Percentiles rank a stretch among this genome's conserved stretches.
Evolutionary conservation across 176 grass and related monocot genomes (phyloP).

Genomic region (Triticum urartu): DNA sequence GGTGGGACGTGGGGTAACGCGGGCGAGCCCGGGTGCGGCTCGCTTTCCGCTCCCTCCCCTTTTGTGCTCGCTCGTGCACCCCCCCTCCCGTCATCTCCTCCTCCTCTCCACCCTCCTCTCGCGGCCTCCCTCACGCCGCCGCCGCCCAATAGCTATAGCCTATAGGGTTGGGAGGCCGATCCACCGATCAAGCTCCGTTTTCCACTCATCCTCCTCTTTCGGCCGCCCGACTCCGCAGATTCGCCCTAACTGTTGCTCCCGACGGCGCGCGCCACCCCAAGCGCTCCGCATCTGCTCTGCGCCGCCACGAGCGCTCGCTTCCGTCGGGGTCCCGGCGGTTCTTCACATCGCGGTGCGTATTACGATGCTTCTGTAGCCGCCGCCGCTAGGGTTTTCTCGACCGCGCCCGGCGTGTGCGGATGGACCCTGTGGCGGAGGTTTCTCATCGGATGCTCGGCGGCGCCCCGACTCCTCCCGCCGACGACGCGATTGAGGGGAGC

Average conservation of each 20-base stretch:
- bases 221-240: not conserved
- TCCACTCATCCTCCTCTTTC: not conserved
- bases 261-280: not conserved
- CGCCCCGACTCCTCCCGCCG: not conserved
- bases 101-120: not conserved
- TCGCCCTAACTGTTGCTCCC: not conserved
- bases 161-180: not conserved
- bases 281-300: slow-evolving; percentile 9
- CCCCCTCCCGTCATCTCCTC: not conserved
- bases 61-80: slow-evolving; percentile 3
- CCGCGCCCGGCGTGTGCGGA: not conserved
- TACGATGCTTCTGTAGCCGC: not conserved
- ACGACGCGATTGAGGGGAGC: not conserved
- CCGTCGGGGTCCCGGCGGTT: not conserved
- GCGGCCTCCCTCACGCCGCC: not conserved
- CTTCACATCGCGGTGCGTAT: not conserved
- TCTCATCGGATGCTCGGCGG: not conserved
- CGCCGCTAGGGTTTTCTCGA: not conserved
- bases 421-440: not conserved
- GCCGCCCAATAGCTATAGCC: not conserved
- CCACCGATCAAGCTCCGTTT: not conserved
- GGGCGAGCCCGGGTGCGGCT: not conserved
- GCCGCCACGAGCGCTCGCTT: not conserved
- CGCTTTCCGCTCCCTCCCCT: not conserved
- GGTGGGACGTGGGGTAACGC: not conserved